Evolutionary conservation across 176 grass and related monocot genomes (phyloP).

Genomic region (Ampelocalamus luodianensis): DNA sequence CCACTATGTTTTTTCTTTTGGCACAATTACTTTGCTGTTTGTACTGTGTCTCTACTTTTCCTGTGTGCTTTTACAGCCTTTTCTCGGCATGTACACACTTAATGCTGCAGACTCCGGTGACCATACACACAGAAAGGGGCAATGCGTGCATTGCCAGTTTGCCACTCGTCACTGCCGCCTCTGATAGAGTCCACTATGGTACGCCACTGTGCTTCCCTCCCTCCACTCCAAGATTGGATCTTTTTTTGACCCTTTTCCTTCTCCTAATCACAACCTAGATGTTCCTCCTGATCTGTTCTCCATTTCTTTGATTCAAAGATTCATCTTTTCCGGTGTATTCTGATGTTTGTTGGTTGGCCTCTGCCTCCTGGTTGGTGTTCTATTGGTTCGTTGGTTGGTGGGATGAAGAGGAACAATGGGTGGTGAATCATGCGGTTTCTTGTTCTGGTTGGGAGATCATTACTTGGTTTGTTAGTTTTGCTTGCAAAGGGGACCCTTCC

Average conservation of each 20-base stretch:
- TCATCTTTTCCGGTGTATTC: constrained; percentile 10
- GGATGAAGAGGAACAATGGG: constrained; percentile 19
- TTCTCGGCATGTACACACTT: background rate
- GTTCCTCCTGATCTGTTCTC: background rate
- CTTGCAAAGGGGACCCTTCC: background rate
- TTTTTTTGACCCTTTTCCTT: background rate
- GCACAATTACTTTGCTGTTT: background rate
- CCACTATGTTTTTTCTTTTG: background rate
- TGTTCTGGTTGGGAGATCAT: background rate
- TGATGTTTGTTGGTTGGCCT: constrained; percentile 15
- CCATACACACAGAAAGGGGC: background rate
- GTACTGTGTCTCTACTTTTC: background rate
- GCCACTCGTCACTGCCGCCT: constrained; percentile 13
- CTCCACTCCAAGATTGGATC: constrained; percentile 29
- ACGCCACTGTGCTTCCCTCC: constrained; percentile 15
- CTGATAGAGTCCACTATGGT: constrained; percentile 24
- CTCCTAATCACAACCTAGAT: background rate
- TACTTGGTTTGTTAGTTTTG: background rate
- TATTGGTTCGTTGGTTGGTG: constrained; percentile 5
- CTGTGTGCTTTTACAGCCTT: constrained; percentile 33
- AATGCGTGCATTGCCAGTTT: constrained; percentile 30
- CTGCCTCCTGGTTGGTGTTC: background rate
- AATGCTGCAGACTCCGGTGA: background rate
- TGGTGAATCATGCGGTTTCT: background rate
- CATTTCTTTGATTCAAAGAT: constrained; percentile 20